Percentiles rank a stretch among this genome's conserved stretches.
These are phyloP conservation scores for Eleusine coracana DNA, from an alignment of 176 grass and related monocot genomes.

Conservation along the genomic window DNA sequence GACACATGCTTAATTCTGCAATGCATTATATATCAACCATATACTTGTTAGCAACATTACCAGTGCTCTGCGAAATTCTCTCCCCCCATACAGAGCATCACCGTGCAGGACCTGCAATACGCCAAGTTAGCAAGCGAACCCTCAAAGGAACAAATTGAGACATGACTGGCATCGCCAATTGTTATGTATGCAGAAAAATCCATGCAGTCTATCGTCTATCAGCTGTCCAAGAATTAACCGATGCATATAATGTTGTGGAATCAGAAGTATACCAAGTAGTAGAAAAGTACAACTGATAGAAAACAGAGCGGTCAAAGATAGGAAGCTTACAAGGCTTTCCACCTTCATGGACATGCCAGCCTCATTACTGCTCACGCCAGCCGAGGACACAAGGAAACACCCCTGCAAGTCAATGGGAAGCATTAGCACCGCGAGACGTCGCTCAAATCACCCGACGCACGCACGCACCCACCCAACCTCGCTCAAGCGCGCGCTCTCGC, in stretches of 20 bases:
- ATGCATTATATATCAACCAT: background rate
- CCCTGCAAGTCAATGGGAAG: conserved; percentile 53
- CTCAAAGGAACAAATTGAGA: background rate
- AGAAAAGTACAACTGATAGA: background rate
- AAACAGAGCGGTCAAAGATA: background rate
- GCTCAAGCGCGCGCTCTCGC: background rate
- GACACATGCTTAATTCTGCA: background rate
- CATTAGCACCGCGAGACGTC: conserved; percentile 13
- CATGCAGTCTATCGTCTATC: background rate
- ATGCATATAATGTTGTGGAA: background rate
- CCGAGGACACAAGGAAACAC: conserved; percentile 78
- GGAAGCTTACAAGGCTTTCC: conserved; percentile 68
- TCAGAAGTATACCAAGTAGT: background rate
- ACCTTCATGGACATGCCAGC: conserved; percentile 61
- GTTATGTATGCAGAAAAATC: background rate
- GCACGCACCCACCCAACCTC: background rate
- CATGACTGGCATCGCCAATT: background rate
- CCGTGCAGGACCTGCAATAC: conserved; percentile 76
- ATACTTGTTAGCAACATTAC: conserved; percentile 43
- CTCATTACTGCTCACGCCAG: conserved; percentile 44
- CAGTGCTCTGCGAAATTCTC: conserved; percentile 84
- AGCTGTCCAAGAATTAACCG: background rate
- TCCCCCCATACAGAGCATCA: conserved; percentile 91
- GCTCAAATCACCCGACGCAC: background rate
- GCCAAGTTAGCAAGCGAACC: conserved; percentile 4